phyloP scores from a whole-genome alignment of 108 stramenopile species.

The Nannochloropsis salina region DNA sequence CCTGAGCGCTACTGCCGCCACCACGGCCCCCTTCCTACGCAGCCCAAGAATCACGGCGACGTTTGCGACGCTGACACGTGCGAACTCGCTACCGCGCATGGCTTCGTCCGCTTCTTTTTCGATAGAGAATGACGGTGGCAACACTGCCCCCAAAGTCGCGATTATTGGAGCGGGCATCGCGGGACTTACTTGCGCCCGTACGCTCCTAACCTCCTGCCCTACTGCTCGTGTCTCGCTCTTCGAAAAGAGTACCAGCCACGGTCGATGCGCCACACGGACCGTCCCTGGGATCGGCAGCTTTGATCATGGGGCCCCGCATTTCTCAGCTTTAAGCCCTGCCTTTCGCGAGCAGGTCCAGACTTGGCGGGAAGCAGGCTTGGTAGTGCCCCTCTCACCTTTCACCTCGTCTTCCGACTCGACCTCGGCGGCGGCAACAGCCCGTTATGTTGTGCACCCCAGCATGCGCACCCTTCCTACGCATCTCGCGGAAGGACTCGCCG shows the following conservation, averaged over 20 bases:
- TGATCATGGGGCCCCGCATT: background rate
- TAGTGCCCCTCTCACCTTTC: background rate
- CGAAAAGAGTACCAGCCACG: background rate
- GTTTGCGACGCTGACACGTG: background rate
- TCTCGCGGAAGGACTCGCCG: background rate
- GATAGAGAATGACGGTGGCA: background rate
- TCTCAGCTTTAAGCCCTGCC: background rate
- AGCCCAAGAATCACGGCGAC: background rate
- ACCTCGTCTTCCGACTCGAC: background rate
- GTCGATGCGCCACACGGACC: background rate
- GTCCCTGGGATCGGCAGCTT: background rate
- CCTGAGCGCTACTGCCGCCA: background rate
- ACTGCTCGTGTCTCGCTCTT: background rate
- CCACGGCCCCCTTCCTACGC: background rate
- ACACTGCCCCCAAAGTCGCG: background rate
- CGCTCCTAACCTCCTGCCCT: background rate
- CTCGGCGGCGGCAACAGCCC: background rate
- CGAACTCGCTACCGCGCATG: background rate
- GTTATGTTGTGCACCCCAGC: background rate
- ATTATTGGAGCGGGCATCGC: background rate
- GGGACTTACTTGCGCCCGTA: background rate
- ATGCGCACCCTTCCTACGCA: background rate
- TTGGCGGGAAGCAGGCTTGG: background rate
- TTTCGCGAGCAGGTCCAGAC: background rate
- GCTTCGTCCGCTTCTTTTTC: background rate